A percentile compares a stretch with the other conserved stretches of the same genome.
These are phyloP conservation scores for Fomitopsis pinicola DNA, from an alignment of 1,284 basidiomycete genomes.

Conservation along the genomic window DNA sequence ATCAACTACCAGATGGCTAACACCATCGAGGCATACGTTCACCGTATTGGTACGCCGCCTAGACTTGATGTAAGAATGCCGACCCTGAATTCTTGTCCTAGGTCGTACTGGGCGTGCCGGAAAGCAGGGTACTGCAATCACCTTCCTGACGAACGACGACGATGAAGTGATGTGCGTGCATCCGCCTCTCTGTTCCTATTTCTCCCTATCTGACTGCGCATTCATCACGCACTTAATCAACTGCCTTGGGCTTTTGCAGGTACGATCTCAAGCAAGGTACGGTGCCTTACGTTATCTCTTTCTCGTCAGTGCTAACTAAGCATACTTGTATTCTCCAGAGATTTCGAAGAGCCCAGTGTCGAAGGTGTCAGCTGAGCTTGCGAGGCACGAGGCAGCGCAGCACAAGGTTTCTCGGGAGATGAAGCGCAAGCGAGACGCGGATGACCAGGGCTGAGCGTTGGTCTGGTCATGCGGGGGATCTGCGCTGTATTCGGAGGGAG, in stretches of 20 bases:
- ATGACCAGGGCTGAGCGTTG: conserved; percentile 52
- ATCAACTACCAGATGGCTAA: conserved; percentile 98
- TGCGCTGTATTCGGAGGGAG: background rate
- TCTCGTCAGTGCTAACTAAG: background rate
- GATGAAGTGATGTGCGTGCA: conserved; percentile 90
- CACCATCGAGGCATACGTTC: conserved; percentile 95
- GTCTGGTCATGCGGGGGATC: background rate
- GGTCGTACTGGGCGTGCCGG: conserved; percentile 97
- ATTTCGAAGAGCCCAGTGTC: conserved; percentile 90
- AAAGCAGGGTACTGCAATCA: conserved; percentile 89
- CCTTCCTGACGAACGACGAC: conserved; percentile 94
- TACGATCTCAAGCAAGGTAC: conserved; percentile 87
- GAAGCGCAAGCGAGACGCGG: conserved; percentile 84
- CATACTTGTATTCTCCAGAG: conserved; percentile 41
- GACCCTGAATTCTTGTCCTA: conserved; percentile 24
- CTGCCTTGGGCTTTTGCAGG: conserved; percentile 37
- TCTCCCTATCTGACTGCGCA: background rate
- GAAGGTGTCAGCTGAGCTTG: conserved; percentile 84
- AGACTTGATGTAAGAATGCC: background rate
- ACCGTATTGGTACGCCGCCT: conserved; percentile 78
- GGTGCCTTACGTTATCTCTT: conserved; percentile 17
- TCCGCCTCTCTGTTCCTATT: conserved; percentile 10
- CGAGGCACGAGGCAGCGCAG: conserved; percentile 87
- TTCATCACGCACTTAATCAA: conserved; percentile 2
- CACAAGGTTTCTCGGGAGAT: conserved; percentile 86